Conservation (phyloP, 768 basidiomycete genomes). For the Mycena maculata region DNA sequence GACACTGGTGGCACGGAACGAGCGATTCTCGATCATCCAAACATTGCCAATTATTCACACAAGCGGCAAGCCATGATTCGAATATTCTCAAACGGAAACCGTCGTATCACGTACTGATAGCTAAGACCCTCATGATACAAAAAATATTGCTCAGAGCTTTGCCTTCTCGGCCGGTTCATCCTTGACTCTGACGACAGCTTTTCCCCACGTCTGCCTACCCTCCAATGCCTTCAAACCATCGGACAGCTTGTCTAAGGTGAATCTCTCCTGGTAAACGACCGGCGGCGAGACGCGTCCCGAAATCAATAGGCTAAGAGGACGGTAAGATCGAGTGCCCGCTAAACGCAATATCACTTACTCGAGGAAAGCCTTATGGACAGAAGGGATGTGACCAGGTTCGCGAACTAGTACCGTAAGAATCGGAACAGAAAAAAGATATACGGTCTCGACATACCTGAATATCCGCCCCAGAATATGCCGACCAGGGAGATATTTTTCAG, state of each 20-base stretch:
- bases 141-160: slow-evolving; percentile 59
- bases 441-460: not conserved
- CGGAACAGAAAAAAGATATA: not conserved
- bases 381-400: slow-evolving; percentile 71
- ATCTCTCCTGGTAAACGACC: slow-evolving; percentile 76
- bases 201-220: slow-evolving; percentile 91
- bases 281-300: slow-evolving; percentile 71
- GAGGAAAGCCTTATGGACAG: slow-evolving; percentile 80
- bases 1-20: too few species aligned
- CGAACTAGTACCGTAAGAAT: slow-evolving; percentile 54
- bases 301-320: slow-evolving; percentile 67
- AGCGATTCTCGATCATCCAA: too few species aligned
- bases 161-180: slow-evolving; percentile 50
- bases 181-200: slow-evolving; percentile 76
- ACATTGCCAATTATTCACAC: too few species aligned
- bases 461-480: slow-evolving; percentile 59
- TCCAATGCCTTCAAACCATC: slow-evolving; percentile 84
- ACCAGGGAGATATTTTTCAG: slow-evolving; percentile 88
- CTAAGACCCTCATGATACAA: too few species aligned
- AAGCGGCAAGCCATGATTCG: too few species aligned
- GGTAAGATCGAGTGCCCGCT: not conserved
- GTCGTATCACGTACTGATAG: too few species aligned
- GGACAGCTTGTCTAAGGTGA: slow-evolving; percentile 71
- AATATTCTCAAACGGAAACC: too few species aligned
- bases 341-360: slow-evolving; percentile 52